These are phyloP conservation scores for Irpex lacteus DNA, from an alignment of 1,284 basidiomycete genomes.

Conservation along the genomic window DNA sequence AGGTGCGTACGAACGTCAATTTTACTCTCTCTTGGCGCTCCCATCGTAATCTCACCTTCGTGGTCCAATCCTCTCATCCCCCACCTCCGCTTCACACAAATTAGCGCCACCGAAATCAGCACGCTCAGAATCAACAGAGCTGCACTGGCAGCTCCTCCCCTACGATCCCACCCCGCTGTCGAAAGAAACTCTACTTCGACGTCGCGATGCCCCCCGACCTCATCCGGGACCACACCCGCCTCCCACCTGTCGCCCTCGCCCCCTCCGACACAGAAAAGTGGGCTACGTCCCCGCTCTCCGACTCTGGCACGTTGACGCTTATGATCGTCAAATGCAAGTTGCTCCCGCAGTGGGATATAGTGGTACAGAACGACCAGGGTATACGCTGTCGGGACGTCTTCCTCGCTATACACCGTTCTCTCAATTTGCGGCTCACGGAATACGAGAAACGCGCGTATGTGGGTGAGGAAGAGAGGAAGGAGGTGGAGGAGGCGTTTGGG, in stretches of 20 bases:
- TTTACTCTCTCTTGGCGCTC: neutral
- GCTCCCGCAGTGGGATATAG: conserved; percentile 7
- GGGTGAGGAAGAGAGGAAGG: neutral
- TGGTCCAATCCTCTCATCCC: neutral
- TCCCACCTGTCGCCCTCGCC: conserved; percentile 5
- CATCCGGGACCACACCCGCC: conserved; percentile 6
- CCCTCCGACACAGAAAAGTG: conserved; percentile 7
- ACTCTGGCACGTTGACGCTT: neutral
- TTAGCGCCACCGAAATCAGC: neutral
- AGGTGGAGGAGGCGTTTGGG: conserved; percentile 1
- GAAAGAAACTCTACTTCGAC: conserved; percentile 9
- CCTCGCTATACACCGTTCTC: neutral
- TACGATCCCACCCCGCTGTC: conserved; percentile 6
- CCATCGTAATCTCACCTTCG: neutral
- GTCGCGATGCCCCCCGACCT: neutral
- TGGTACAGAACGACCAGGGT: neutral
- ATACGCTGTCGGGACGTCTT: neutral
- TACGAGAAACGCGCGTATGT: neutral
- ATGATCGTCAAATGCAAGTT: conserved; percentile 5
- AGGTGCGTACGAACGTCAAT: neutral
- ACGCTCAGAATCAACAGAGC: conserved; percentile 4
- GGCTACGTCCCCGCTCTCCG: neutral
- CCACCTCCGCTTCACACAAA: neutral
- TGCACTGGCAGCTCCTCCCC: conserved; percentile 10
- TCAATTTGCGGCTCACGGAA: neutral